Conservation (phyloP, 768 basidiomycete genomes). For the Leccinellum albellum region DNA sequence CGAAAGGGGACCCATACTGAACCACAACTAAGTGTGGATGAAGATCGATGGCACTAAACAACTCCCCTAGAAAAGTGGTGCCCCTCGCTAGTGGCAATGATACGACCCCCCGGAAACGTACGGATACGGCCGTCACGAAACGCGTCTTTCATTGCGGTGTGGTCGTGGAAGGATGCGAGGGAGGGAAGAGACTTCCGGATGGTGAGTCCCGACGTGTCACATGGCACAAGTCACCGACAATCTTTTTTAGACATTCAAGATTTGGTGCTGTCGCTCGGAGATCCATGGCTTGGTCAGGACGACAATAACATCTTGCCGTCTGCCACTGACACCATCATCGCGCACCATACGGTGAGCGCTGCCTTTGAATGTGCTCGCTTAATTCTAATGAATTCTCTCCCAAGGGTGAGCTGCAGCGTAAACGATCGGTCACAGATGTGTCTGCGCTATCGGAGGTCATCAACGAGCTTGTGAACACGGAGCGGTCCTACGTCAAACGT, state of each 20-base stretch:
- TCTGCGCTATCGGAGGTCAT: slow-evolving; percentile 70
- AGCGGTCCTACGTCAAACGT: slow-evolving; percentile 83
- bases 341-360: slow-evolving; percentile 42
- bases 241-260: slow-evolving; percentile 65
- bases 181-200: slow-evolving; percentile 62
- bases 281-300: slow-evolving; percentile 51
- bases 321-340: slow-evolving; percentile 35
- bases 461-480: slow-evolving; percentile 84
- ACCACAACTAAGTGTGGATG: slow-evolving; percentile 15
- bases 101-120: slow-evolving; percentile 40
- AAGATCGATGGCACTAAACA: slow-evolving; percentile 55
- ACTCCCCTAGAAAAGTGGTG: slow-evolving; percentile 70
- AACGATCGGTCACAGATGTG: slow-evolving; percentile 61
- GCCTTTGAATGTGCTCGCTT: background rate
- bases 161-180: slow-evolving; percentile 80
- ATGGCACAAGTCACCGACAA: slow-evolving; percentile 8
- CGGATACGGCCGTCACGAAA: slow-evolving; percentile 49
- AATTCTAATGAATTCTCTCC: slow-evolving; percentile 12
- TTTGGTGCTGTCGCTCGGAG: slow-evolving; percentile 72
- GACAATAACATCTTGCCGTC: slow-evolving; percentile 48
- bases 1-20: background rate
- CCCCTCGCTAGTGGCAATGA: slow-evolving; percentile 72
- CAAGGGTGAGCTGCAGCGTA: slow-evolving; percentile 32
- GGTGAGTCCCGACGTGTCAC: slow-evolving; percentile 38
- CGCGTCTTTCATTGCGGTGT: slow-evolving; percentile 89